These are phyloP conservation scores for Blastocladiella emersonii DNA, from an alignment of 371 early-diverging fungal genomes.

Conservation along the genomic window DNA sequence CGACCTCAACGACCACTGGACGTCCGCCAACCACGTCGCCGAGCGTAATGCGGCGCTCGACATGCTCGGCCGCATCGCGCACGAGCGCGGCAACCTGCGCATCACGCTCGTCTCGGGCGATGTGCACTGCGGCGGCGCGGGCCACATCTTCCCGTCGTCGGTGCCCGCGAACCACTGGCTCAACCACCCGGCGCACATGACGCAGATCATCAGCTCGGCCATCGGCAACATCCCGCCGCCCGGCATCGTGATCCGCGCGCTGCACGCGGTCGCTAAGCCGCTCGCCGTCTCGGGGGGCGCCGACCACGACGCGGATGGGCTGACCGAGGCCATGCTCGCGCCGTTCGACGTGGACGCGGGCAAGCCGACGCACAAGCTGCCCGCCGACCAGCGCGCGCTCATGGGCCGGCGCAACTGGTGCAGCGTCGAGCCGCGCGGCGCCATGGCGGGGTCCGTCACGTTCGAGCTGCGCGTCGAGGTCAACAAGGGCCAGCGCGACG, in stretches of 20 bases:
- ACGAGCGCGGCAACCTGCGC: conserved; percentile 36
- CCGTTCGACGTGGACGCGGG: too few species aligned
- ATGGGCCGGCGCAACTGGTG: conserved; percentile 23
- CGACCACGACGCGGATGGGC: too few species aligned
- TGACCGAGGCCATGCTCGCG: too few species aligned
- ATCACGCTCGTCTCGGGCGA: conserved; percentile 74
- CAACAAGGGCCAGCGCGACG: neutral
- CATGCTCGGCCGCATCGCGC: conserved; percentile 48
- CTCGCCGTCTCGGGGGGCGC: too few species aligned
- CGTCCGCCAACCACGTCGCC: conserved; percentile 46
- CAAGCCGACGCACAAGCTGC: conserved; percentile 19
- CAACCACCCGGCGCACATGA: too few species aligned
- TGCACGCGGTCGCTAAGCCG: too few species aligned
- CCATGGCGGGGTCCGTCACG: neutral
- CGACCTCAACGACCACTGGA: conserved; percentile 71
- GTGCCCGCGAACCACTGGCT: conserved; percentile 36
- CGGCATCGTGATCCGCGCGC: conserved; percentile 17
- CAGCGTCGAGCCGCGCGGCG: neutral
- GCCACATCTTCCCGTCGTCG: conserved; percentile 10
- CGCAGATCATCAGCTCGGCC: conserved; percentile 59
- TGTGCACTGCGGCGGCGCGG: conserved; percentile 72
- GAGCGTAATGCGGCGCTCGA: conserved; percentile 53
- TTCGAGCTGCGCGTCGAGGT: neutral
- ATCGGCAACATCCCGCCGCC: conserved; percentile 39
- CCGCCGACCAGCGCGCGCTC: conserved; percentile 23